Evolutionary conservation across 2,329 filamentous ascomycete species (phyloP), one percentile per base, ranked within the genome.

Genomic region (Coniochaeta sp.): DNA sequence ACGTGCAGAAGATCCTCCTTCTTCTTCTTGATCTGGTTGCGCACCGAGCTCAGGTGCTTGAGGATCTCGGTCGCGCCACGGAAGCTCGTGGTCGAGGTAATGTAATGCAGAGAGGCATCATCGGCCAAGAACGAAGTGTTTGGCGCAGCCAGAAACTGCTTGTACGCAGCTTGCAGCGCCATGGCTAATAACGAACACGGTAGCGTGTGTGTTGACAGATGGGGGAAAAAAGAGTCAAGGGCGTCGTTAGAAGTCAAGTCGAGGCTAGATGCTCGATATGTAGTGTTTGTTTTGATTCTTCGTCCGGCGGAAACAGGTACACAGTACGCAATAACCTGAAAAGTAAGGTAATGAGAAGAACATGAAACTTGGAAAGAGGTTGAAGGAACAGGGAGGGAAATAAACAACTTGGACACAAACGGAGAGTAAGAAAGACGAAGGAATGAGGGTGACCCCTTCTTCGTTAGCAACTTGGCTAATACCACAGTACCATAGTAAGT

Each of bases 71-170:
- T 81, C 55, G 89, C 75, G 66, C 90, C 87, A 63, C 82, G 80
- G 71, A 96, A 80, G 64, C 85, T 85, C 36, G 88, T 91, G 14
- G 92, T 88, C 8, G 93, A 96, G 60, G 93, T 91, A 73, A 98
- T 88, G 79, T 98, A 99, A 79, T 93, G 87, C 67, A 93, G 77
- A 52, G 88, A 84, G 61, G 88, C 88, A 73, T 88, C 81, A 59
- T 82, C 76, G 38, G 86, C 81, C 68, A 93, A 78, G 60, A 83
- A 76, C 60, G 84, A 82, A 60, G 85, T 76, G 74, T 77, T 86
- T 64, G 89, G 89, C 64, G 84, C 79, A 69, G 83, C 80, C 60
- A 93, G 80, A 73, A 92, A 93, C 76, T 85, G 83, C 79, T 86
- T 83, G 78, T 93, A 93, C 62, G 81, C 72, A 66, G 74, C 70